These are phyloP conservation scores for Mesembryanthemum crystallinum DNA, from an alignment of 148 eudicot genomes.

Conservation along the genomic window DNA sequence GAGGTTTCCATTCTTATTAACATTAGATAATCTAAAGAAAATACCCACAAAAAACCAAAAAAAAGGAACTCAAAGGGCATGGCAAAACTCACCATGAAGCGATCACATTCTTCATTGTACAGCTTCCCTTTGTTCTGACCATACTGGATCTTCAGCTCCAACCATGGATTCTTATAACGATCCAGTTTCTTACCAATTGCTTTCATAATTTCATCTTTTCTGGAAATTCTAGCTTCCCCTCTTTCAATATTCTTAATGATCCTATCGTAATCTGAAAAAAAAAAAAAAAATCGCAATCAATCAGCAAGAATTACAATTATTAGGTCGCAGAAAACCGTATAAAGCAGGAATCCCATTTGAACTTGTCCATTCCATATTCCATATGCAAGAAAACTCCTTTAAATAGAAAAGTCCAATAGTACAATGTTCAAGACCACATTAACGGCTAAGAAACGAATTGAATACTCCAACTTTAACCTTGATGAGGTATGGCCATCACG, in stretches of 20 bases:
- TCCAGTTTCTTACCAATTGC: slow-evolving; percentile 95
- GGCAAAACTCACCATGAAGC: slow-evolving; percentile 69
- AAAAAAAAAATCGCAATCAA: not conserved
- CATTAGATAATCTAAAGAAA: not conserved
- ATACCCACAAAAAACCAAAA: too few relatives aligned
- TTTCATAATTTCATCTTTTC: slow-evolving; percentile 98
- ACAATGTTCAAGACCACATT: not conserved
- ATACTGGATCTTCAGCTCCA: slow-evolving; percentile 92
- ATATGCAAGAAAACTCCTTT: not conserved
- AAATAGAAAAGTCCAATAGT: too few relatives aligned
- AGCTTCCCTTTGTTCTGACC: slow-evolving; percentile 99
- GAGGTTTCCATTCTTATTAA: not conserved
- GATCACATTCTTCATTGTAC: slow-evolving; percentile 98
- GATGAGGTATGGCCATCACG: too few relatives aligned
- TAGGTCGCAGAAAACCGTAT: not conserved
- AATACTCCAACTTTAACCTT: too few relatives aligned
- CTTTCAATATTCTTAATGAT: slow-evolving; percentile 94
- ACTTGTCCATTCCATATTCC: not conserved
- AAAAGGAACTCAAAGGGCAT: not conserved
- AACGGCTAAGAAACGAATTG: not conserved
- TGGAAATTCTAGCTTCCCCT: slow-evolving; percentile 95
- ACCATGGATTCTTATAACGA: slow-evolving; percentile 96
- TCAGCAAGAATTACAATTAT: slow-evolving; percentile 22
- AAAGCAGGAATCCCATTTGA: not conserved
- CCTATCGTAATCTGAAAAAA: slow-evolving; percentile 74